Evolutionary conservation across 306 rosid species (phyloP), one percentile per base, ranked within the genome.

Genomic region (Sechiopsis laciniata): DNA sequence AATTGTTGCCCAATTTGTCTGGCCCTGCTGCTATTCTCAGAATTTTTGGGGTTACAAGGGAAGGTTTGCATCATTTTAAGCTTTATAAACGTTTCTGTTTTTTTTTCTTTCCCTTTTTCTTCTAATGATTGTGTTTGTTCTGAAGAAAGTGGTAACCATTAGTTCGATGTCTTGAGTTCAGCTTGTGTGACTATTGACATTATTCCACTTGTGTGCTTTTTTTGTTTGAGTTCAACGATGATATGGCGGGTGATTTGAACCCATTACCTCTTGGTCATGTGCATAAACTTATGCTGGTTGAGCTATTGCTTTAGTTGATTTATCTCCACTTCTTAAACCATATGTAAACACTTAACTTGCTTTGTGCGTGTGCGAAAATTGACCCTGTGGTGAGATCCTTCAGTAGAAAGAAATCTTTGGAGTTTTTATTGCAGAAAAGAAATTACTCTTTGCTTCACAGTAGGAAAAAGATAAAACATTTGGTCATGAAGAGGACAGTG

Each of bases 11-110:
- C 0, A 87, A 86, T 46, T 79, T 87, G 13, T 79, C 91, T 54
- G 97, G 96, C 37, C 84, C 95, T 0, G 90, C 96, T 46, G 97
- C 98, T 50, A 85, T 94, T 76, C 87, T 94, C 78, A 85, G 98
- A 83, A 90, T 90, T 67, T 94, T 94, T 42, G 96, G 98, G 48
- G 98, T 94, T 48, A 86, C 98, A 2, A 89, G 71, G 82, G 97
- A 94, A 87, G 98, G 98, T 87, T 71, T 78, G 95, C 50, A 58
- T 55, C 29, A 40, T 56, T 72, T 37, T 40, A 17, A 14, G 8
- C 8, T 1, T 19, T 67, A 1, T 16, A 22, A 37, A 16, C 17
- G 61, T 45, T 1, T 64, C 7, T 17, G n/a, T 17, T 37, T 10
- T 7, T 16, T 26, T 26, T 26, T 26, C 29, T 26, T 40, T 17